A percentile compares a stretch with the other conserved stretches of the same genome.
Conservation (phyloP, 441 rosid genomes). For the Hura crepitans region DNA sequence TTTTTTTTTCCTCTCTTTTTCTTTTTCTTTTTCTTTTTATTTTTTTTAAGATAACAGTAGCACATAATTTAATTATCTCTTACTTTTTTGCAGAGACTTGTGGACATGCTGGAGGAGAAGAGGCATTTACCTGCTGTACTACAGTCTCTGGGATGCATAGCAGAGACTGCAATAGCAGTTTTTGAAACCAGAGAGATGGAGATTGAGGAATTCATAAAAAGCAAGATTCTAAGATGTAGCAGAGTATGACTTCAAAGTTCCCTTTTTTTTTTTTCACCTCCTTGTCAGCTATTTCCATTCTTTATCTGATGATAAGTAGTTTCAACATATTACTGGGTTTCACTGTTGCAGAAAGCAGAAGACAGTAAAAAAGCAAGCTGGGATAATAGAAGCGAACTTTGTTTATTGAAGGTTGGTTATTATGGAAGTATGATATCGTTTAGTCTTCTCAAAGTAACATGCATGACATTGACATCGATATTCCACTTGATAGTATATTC, state of each 20-base stretch:
- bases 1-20: neutral
- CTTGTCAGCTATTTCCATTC: slow-evolving; percentile 22
- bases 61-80: slow-evolving; percentile 22
- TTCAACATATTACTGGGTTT: slow-evolving; percentile 23
- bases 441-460: neutral
- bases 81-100: slow-evolving; percentile 71
- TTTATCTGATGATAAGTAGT: slow-evolving; percentile 16
- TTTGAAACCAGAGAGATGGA: slow-evolving; percentile 96
- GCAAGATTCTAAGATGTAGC: slow-evolving; percentile 60
- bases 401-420: slow-evolving; percentile 81
- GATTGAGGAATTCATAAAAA: slow-evolving; percentile 69
- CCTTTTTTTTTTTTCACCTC: no score
- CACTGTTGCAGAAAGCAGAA: slow-evolving; percentile 58
- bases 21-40: no score
- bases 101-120: slow-evolving; percentile 88
- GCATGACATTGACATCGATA: neutral
- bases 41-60: neutral
- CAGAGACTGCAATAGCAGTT: slow-evolving; percentile 96
- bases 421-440: slow-evolving; percentile 8
- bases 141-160: slow-evolving; percentile 97
- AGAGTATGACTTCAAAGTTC: slow-evolving; percentile 49
- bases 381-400: slow-evolving; percentile 82
- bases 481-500: neutral
- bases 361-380: slow-evolving; percentile 48
- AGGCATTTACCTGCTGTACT: slow-evolving; percentile 87